Evolutionary conservation across 2,329 filamentous ascomycete genomes (phyloP), one percentile per base, ranked within the genome.

Genomic region (Balansia obtecta): DNA sequence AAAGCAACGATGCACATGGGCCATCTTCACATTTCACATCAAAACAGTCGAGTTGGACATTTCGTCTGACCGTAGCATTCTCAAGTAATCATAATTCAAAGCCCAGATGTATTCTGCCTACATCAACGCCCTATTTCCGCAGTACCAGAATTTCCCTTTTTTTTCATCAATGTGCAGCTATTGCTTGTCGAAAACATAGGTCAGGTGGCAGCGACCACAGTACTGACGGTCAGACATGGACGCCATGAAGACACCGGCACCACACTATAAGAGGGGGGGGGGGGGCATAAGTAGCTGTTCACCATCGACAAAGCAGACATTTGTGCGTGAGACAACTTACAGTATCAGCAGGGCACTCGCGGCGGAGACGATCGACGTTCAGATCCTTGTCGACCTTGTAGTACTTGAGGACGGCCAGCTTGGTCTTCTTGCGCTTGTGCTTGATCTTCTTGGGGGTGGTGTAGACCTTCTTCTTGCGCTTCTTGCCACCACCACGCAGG

Each of bases 341-440:
- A 68, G 85, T 88, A 64, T 90, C 85, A 70, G 81, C 76, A 62
- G 94, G 93, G 81, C 93, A 98, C 83, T 98, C 94, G 75, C 93
- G 84, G 71, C 94, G 84, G 63, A 98, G 85, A 70, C 93, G 93
- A 86, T 98, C 93, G 67, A 98, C 97, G 86, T 97, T 97, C 76
- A 94, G 93, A 68, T 98, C 93, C 66, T 87, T 88, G 75, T 97
- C 93, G 66, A 98, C 93, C 88, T 98, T 98, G 88, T 98, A 98
- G 88, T 98, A 98, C 86, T 98, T 98, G 75, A 98, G 90, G 65
- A 98, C 91, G 68, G 93, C 93, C 74, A 98, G 80, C 86, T 98
- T 98, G 84, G 87, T 95, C 91, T 98, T 98, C 89, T 97, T 98
- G 81, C 89, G 86, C 90, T 98, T 98, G 86, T 98, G 93, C 93